phyloP scores from a whole-genome alignment of 176 grass and related monocot species.

The Raddia distichophylla region DNA sequence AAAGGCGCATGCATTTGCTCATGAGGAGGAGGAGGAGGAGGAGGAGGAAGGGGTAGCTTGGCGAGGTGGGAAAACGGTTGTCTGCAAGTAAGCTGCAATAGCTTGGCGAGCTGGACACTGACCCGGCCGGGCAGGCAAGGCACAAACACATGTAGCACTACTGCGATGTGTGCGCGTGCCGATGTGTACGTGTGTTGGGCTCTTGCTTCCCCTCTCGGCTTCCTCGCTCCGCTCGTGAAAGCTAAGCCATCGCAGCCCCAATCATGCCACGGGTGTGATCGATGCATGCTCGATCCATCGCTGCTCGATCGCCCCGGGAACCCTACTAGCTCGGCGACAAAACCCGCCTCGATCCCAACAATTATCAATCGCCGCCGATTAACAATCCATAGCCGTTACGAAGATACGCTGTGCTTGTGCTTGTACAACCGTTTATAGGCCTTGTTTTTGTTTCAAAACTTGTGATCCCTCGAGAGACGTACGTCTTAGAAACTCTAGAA shows the following conservation, averaged over 20 bases:
- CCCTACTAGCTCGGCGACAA: not conserved
- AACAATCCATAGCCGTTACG: not conserved
- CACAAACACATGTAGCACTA: not conserved
- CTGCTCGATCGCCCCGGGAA: too few species aligned
- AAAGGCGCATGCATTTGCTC: not conserved
- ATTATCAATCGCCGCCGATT: not conserved
- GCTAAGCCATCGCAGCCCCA: not conserved
- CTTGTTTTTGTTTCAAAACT: too few species aligned
- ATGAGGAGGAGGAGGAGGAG: too few species aligned
- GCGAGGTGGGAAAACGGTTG: conserved; percentile 57
- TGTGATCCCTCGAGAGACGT: too few species aligned
- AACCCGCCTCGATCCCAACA: not conserved
- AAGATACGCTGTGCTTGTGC: too few species aligned
- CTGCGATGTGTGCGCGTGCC: not conserved
- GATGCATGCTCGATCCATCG: not conserved
- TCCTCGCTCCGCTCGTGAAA: not conserved
- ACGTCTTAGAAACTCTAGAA: too few species aligned
- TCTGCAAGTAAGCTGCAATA: conserved; percentile 59
- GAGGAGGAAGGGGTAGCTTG: conserved; percentile 38
- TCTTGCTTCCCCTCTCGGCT: conserved; percentile 6
- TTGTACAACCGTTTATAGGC: too few species aligned
- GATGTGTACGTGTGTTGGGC: not conserved
- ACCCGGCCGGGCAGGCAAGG: not conserved
- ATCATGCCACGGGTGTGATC: not conserved
- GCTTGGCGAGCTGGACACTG: conserved; percentile 35